phyloP scores from a whole-genome alignment of 1,284 basidiomycete species.

The Athelia sp. region DNA sequence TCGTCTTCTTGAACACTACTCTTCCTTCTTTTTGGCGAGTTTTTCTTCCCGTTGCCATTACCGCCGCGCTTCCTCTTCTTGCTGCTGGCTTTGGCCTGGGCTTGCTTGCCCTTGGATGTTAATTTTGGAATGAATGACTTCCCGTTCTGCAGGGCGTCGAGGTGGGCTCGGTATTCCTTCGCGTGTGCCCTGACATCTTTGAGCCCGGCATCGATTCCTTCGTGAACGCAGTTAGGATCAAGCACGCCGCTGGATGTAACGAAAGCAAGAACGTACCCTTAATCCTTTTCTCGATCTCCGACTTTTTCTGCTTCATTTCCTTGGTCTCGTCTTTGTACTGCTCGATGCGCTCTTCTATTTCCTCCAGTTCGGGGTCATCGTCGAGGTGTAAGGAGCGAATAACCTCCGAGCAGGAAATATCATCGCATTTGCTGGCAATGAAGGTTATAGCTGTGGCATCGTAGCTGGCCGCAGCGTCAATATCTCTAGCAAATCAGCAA shows the following conservation, averaged over 20 bases:
- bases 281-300: slow-evolving; percentile 28
- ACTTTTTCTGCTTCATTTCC: slow-evolving; percentile 38
- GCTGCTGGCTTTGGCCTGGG: slow-evolving; percentile 14
- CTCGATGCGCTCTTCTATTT: slow-evolving; percentile 42
- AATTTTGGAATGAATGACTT: slow-evolving; percentile 37
- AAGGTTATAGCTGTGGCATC: slow-evolving; percentile 55
- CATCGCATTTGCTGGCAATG: slow-evolving; percentile 63
- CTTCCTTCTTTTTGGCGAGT: slow-evolving; percentile 40
- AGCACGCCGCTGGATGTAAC: neutral
- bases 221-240: slow-evolving; percentile 6
- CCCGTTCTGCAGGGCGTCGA: slow-evolving; percentile 42
- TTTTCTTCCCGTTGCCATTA: slow-evolving; percentile 25
- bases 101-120: slow-evolving; percentile 26
- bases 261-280: slow-evolving; percentile 31
- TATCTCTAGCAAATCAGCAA: slow-evolving; percentile 4
- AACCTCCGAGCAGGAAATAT: slow-evolving; percentile 57
- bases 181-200: slow-evolving; percentile 32
- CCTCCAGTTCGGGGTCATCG: slow-evolving; percentile 46
- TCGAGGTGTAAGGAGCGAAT: slow-evolving; percentile 44
- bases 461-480: slow-evolving; percentile 31
- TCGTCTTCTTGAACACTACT: slow-evolving; percentile 21
- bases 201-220: slow-evolving; percentile 36
- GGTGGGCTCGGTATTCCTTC: slow-evolving; percentile 40
- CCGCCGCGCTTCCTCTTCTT: slow-evolving; percentile 45
- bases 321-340: slow-evolving; percentile 30